These are phyloP conservation scores for Geopyxis carbonaria DNA, from an alignment of 495 filamentous ascomycete species.

Conservation along the genomic window DNA sequence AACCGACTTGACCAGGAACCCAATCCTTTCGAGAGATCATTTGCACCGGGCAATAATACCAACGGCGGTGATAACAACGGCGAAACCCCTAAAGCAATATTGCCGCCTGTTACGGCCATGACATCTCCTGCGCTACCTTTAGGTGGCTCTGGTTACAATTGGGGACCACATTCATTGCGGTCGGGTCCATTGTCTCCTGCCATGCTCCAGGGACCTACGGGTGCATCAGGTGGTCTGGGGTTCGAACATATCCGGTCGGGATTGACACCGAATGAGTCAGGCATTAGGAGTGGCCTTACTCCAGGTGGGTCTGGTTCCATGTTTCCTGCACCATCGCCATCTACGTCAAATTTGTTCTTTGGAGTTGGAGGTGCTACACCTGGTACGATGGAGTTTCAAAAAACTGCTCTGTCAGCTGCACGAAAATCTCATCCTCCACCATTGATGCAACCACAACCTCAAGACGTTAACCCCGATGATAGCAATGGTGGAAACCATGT, in stretches of 20 bases:
- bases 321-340: conserved; percentile 84
- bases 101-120: conserved; percentile 79
- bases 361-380: conserved; percentile 75
- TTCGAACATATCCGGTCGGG: conserved; percentile 65
- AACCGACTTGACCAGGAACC: conserved; percentile 41
- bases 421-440: conserved; percentile 27
- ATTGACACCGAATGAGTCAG: conserved; percentile 95
- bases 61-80: conserved; percentile 35
- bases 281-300: conserved; percentile 76
- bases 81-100: conserved; percentile 66
- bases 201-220: conserved; percentile 79
- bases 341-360: conserved; percentile 59
- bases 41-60: conserved; percentile 34
- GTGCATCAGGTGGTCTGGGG: conserved; percentile 41
- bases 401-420: conserved; percentile 67
- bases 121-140: conserved; percentile 74
- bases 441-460: conserved; percentile 3
- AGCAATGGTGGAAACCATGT: too few species aligned
- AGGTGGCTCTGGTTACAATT: conserved; percentile 54
- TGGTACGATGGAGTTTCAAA: conserved; percentile 81
- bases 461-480: too few species aligned
- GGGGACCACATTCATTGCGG: conserved; percentile 67
- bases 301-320: conserved; percentile 94
- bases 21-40: conserved; percentile 93
- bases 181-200: conserved; percentile 91